phyloP scores from a whole-genome alignment of 1,139 yeast genomes.

The Kazachstania sp. region DNA sequence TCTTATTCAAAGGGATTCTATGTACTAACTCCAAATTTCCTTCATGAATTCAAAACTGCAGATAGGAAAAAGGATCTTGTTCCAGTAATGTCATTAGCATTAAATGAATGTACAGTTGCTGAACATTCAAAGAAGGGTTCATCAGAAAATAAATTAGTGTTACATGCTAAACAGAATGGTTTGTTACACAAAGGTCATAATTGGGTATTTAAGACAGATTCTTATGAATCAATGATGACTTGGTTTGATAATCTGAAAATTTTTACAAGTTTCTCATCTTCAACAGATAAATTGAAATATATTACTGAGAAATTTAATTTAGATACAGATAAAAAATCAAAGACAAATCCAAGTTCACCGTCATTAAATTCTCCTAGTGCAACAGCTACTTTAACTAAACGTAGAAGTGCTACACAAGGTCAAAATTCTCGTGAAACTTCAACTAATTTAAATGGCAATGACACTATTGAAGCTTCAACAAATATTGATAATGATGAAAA shows the following conservation, averaged over 20 bases:
- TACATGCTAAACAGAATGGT: constrained; percentile 68
- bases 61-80: constrained; percentile 75
- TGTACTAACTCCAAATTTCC: constrained; percentile 76
- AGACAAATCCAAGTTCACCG: background rate
- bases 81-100: constrained; percentile 82
- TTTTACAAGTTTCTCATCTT: constrained; percentile 35
- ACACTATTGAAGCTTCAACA: background rate
- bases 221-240: constrained; percentile 64
- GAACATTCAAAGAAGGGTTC: constrained; percentile 75
- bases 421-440: background rate
- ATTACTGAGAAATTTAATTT: constrained; percentile 19
- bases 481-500: constrained; percentile 5
- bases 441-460: background rate
- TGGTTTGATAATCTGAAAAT: constrained; percentile 77
- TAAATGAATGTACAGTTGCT: constrained; percentile 72
- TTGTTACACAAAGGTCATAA: constrained; percentile 70
- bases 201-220: constrained; percentile 85
- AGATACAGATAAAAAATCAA: constrained; percentile 16
- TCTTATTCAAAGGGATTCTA: constrained; percentile 87
- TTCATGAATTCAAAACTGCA: constrained; percentile 82
- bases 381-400: background rate
- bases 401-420: background rate
- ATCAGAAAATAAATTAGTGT: constrained; percentile 53
- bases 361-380: background rate
- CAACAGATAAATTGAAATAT: constrained; percentile 23